These are phyloP conservation scores for Coemansia nantahalensis DNA, from an alignment of 192 early-diverging fungal species.

Conservation along the genomic window DNA sequence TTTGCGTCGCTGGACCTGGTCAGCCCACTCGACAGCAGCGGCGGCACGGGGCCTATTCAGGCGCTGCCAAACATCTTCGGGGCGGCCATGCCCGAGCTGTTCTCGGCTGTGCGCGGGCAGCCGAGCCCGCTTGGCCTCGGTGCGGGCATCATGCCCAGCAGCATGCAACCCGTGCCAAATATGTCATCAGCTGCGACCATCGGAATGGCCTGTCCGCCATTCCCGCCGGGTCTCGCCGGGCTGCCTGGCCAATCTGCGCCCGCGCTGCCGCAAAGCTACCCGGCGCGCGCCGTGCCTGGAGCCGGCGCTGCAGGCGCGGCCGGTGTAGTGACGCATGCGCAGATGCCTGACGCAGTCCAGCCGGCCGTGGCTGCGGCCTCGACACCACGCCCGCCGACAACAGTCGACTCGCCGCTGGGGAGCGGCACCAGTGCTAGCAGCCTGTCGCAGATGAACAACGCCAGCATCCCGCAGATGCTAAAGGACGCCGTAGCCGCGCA, in stretches of 20 bases:
- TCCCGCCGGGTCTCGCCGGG: slow-evolving; percentile 10
- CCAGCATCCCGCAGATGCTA: slow-evolving; percentile 39
- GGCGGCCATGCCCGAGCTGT: not conserved
- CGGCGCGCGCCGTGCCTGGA: slow-evolving; percentile 1
- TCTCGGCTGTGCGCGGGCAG: slow-evolving; percentile 3
- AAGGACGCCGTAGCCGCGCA: slow-evolving; percentile 36
- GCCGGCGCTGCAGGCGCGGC: not conserved
- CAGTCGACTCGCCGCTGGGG: not conserved
- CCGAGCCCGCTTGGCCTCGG: not conserved
- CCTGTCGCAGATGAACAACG: slow-evolving; percentile 48
- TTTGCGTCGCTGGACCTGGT: slow-evolving; percentile 48
- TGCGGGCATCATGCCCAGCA: slow-evolving; percentile 7
- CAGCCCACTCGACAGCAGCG: slow-evolving; percentile 20
- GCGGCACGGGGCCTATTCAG: slow-evolving; percentile 4
- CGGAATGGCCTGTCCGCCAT: slow-evolving; percentile 8
- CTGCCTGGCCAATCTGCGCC: slow-evolving; percentile 29
- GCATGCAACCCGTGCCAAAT: slow-evolving; percentile 45
- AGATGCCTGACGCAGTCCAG: no score
- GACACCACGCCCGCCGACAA: no score
- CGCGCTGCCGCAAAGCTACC: slow-evolving; percentile 24
- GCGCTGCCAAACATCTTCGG: slow-evolving; percentile 1
- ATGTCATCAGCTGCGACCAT: slow-evolving; percentile 17
- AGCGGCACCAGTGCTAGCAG: slow-evolving; percentile 13
- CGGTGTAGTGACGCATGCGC: no score
- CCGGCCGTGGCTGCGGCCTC: no score